A percentile compares a stretch with the other conserved stretches of the same genome.
Evolutionary conservation across 257 asterid species (phyloP).

Genomic region (Solanum lycopersicoides): DNA sequence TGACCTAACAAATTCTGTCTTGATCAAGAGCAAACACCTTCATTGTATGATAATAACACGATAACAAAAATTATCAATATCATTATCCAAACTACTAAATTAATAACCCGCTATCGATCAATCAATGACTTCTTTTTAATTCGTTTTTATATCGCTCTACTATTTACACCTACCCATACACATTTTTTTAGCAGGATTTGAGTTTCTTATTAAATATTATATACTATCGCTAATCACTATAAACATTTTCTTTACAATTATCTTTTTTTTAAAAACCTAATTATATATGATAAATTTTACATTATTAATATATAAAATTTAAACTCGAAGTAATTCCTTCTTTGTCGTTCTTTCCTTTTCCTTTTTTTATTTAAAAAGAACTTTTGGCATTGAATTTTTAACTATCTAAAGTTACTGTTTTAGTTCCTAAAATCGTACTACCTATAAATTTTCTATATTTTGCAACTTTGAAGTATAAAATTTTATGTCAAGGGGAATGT

Average conservation of each 20-base stretch:
- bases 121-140: too few species aligned
- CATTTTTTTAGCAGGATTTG: not conserved
- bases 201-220: not conserved
- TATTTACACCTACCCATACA: not conserved
- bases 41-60: too few species aligned
- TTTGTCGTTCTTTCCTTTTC: rapidly evolving
- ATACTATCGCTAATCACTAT: not conserved
- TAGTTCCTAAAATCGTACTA: not conserved
- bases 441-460: not conserved
- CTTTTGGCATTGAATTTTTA: not conserved
- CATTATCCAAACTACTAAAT: too few species aligned
- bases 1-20: too few species aligned
- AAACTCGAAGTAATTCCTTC: not conserved
- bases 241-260: not conserved
- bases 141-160: too few species aligned
- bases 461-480: not conserved
- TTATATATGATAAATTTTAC: not conserved
- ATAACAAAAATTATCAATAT: too few species aligned
- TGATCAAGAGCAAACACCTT: too few species aligned
- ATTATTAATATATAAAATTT: not conserved
- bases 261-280: not conserved
- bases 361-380: too few species aligned
- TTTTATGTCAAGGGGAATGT: not conserved
- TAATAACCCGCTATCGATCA: too few species aligned
- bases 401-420: not conserved